Evolutionary conservation across 2,329 filamentous ascomycete species (phyloP).

Genomic region (Neopestalotiopsis sp.): DNA sequence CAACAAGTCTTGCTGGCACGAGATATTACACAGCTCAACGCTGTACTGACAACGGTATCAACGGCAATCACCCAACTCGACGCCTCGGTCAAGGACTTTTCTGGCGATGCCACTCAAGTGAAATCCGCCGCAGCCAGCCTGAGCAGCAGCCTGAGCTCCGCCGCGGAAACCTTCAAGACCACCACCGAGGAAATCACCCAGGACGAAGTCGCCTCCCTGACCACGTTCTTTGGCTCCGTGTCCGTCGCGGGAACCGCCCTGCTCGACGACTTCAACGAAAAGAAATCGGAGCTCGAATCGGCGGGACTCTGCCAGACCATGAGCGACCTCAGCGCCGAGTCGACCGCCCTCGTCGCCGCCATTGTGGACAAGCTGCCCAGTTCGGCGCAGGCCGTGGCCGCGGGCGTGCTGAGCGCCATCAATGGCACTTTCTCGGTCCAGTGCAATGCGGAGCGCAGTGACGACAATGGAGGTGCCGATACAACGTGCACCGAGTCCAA

Average conservation of each 20-base stretch:
- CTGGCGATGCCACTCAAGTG: conserved; percentile 29
- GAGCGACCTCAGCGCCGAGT: conserved; percentile 22
- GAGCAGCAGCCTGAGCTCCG: conserved; percentile 28
- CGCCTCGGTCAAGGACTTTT: conserved; percentile 35
- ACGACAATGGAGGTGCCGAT: too few relatives aligned
- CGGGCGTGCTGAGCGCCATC: too few relatives aligned
- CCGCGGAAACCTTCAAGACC: conserved; percentile 22
- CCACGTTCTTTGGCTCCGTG: conserved; percentile 23
- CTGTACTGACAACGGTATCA: conserved; percentile 29
- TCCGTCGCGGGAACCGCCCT: conserved; percentile 25
- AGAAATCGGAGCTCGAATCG: conserved; percentile 30
- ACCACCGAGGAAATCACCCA: conserved; percentile 21
- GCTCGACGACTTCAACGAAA: conserved; percentile 26
- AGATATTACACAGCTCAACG: conserved; percentile 21
- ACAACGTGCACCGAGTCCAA: too few relatives aligned
- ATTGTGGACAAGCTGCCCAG: conserved; percentile 28
- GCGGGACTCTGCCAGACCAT: conserved; percentile 27
- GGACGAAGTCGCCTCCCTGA: conserved; percentile 22
- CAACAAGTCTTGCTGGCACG: conserved; percentile 18
- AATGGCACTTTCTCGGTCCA: too few relatives aligned
- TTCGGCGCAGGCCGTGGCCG: conserved; percentile 19
- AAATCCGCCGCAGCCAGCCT: conserved; percentile 31
- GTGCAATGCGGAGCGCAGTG: too few relatives aligned
- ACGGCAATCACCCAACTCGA: conserved; percentile 34
- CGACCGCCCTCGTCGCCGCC: conserved; percentile 26